Conservation (phyloP, 805 yeast genomes). For the Lipomyces yamadae region DNA sequence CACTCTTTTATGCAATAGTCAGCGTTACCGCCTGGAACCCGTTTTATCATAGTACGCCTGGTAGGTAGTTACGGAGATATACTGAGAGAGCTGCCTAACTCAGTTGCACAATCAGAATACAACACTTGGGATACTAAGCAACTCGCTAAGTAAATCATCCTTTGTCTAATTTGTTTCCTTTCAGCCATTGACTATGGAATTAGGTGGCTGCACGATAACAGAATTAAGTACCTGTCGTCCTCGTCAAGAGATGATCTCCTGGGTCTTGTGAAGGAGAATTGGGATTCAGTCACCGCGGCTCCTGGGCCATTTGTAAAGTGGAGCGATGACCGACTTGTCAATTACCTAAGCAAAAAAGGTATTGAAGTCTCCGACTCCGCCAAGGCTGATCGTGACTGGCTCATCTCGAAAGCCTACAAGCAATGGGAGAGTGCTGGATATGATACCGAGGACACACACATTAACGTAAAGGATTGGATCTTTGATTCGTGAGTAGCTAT, state of each 20-base stretch:
- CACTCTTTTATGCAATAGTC: slow-evolving; percentile 7
- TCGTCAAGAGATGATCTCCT: slow-evolving; percentile 32
- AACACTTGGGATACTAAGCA: slow-evolving; percentile 47
- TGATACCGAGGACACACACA: slow-evolving; percentile 18
- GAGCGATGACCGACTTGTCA: slow-evolving; percentile 25
- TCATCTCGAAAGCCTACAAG: slow-evolving; percentile 18
- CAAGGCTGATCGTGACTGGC: slow-evolving; percentile 31
- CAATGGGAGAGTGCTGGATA: slow-evolving; percentile 19
- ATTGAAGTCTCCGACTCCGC: slow-evolving; percentile 20
- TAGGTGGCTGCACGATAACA: slow-evolving; percentile 32
- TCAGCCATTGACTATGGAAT: not conserved
- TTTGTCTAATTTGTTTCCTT: not conserved
- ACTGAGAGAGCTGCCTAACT: not conserved
- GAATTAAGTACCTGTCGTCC: slow-evolving; percentile 9
- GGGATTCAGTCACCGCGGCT: slow-evolving; percentile 28
- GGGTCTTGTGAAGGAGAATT: slow-evolving; percentile 33
- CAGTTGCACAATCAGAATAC: slow-evolving; percentile 15
- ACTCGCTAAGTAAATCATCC: slow-evolving; percentile 8
- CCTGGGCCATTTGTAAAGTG: slow-evolving; percentile 25
- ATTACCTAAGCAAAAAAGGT: slow-evolving; percentile 24
- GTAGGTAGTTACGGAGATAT: slow-evolving; percentile 1
- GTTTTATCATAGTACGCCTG: slow-evolving; percentile 17
- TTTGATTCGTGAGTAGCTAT: slow-evolving; percentile 20
- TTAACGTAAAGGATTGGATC: slow-evolving; percentile 26
- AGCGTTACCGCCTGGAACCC: slow-evolving; percentile 7